Base-by-base conservation (phyloP, 352 stramenopile genomes). In the Pythium utonaiense region DNA sequence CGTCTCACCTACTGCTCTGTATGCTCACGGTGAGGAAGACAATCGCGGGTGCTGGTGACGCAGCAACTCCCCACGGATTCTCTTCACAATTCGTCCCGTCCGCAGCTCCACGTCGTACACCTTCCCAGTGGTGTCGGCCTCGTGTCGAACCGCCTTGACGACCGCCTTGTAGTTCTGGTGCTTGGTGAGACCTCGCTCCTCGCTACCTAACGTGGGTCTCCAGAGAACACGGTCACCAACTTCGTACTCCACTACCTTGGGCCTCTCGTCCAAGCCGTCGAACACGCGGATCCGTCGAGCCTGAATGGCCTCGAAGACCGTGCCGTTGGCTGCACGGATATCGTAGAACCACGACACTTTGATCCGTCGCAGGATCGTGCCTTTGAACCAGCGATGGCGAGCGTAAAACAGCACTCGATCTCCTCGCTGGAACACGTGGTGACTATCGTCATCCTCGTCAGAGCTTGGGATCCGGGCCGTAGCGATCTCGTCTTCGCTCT, bases 341-440 rank as follows among this genome's bases (percentile, higher is more conserved):
- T 80, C 73, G 67, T 89, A 89, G 51, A 89, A 86, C 56, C 76
- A 73, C 22, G 79, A 81, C 34, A 27, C 45, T 1, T 53, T 52
- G 36, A 89, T 74, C 17, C 75, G 75, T 17, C 66, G 69, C 1
- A 61, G 48, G 31, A 87, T 59, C 16, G 40, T 73, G 17, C 77
- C 77, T 40, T 66, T 61, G 27, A 79, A 71, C 56, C 71, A 76
- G 0, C 69, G 73, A 14, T 53, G 50, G 28, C 61, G 70, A 1
- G 63, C 68, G 13, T 71, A 58, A 27, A 89, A 85, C n/a, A 82
- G 51, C 13, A 89, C 75, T 6, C 64, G 59, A 40, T 89, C 79
- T 10, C 80, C 75, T 22, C 68, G 66, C 19, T 74, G 61, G 57
- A 86, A 86, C n/a, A 72, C 62, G 0, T 57, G 57, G 17, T 53